phyloP scores from a whole-genome alignment of 805 yeast genomes.

The Metschnikowia continentalis region DNA sequence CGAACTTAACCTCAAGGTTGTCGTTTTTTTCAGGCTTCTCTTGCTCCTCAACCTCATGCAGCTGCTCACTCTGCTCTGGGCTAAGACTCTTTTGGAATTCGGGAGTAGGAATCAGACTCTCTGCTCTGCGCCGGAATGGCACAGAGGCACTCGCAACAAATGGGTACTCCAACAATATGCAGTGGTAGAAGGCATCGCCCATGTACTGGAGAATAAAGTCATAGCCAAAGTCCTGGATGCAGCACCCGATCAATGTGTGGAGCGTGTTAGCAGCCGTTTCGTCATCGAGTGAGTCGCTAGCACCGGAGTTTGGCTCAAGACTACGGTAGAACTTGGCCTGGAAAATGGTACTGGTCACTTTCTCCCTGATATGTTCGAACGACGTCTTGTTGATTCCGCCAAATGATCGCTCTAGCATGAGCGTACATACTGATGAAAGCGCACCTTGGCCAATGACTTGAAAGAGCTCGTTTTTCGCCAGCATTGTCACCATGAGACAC shows the following conservation, averaged over 20 bases:
- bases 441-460: conserved; percentile 54
- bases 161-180: conserved; percentile 62
- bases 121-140: conserved; percentile 21
- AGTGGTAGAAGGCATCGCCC: conserved; percentile 62
- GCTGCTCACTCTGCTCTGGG: neutral
- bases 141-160: conserved; percentile 43
- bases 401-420: conserved; percentile 62
- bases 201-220: conserved; percentile 61
- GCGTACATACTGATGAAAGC: conserved; percentile 51
- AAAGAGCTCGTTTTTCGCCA: conserved; percentile 35
- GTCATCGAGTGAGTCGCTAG: conserved; percentile 38
- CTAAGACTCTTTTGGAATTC: neutral
- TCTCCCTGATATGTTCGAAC: conserved; percentile 44
- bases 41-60: too few species aligned
- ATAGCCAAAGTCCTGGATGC: conserved; percentile 78
- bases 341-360: conserved; percentile 40
- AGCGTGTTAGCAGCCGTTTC: conserved; percentile 52
- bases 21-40: neutral
- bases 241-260: conserved; percentile 60
- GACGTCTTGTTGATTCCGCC: conserved; percentile 51
- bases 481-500: conserved; percentile 46
- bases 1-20: too few species aligned
- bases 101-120: neutral
- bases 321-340: conserved; percentile 45
- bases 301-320: conserved; percentile 39